These are phyloP conservation scores for Leonotis leonurus DNA, from an alignment of 257 asterid species.

Conservation along the genomic window DNA sequence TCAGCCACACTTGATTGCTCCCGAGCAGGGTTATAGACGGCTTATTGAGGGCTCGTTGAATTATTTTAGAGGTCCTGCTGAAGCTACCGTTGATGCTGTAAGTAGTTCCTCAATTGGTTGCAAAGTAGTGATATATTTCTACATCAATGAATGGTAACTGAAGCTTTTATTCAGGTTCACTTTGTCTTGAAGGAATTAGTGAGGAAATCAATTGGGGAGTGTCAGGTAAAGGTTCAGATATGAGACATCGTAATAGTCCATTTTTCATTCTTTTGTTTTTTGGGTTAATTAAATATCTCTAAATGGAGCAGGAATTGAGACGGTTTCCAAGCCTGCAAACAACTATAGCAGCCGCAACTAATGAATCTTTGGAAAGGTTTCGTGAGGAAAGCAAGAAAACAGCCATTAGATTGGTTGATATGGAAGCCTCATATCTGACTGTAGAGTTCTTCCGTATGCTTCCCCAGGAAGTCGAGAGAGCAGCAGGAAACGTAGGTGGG, in stretches of 20 bases:
- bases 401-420: conserved; percentile 68
- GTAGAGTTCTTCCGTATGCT: conserved; percentile 88
- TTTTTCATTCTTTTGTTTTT: neutral
- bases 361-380: conserved; percentile 68
- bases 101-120: conserved; percentile 23
- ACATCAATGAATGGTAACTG: conserved; percentile 11
- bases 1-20: conserved; percentile 96
- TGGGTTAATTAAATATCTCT: neutral
- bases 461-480: conserved; percentile 76
- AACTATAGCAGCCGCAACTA: conserved; percentile 70
- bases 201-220: conserved; percentile 80
- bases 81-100: conserved; percentile 93
- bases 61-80: conserved; percentile 91
- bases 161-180: conserved; percentile 58
- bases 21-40: conserved; percentile 93
- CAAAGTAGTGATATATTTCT: neutral
- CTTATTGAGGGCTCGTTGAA: conserved; percentile 82
- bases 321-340: conserved; percentile 82
- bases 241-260: neutral
- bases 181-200: conserved; percentile 85
- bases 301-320: conserved; percentile 53
- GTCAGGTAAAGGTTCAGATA: conserved; percentile 49
- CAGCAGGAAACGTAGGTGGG: conserved; percentile 44
- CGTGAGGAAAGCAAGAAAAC: conserved; percentile 86
- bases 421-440: conserved; percentile 82